Base-by-base conservation (phyloP, 2,329 filamentous ascomycete species). In the Hypoxylon sp. region DNA sequence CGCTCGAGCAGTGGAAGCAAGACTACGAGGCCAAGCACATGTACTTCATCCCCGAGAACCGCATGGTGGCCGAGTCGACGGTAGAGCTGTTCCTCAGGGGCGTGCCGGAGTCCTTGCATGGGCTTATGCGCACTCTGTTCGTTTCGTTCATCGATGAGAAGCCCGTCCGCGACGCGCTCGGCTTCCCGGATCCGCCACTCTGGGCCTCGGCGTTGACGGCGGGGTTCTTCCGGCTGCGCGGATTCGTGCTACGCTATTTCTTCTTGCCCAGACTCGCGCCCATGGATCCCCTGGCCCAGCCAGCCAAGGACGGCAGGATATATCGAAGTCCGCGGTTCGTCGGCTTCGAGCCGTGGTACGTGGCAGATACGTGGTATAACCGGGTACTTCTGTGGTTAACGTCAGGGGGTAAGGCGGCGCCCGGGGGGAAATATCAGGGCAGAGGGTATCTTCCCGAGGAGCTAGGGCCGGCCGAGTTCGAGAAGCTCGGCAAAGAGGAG, bases 311-410 rank as follows among this genome's bases (percentile, higher is more conserved):
- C 30, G 71, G 70, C 2, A 55, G 72, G 14, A 43, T 71, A 19
- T 70, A 71, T 19, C 69, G 68, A 16, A 32, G 43, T 9, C 27
- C 60, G 27, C 37, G 29, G 25, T 70, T 46, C 41, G 65, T 71
- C n/a, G 70, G 58, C 14, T 72, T 71, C 53, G 70, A 74, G 65
- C 72, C 72, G 29, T 74, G 72, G 72, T 74, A 74, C 32, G 67
- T 73, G 32, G 66, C 71, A 3, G 56, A 70, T 39, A 71, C 69
- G n/a, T 65, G 65, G 61, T 68, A 62, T n/a, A 71, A 71, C 43
- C 53, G 65, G 14, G 11, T 70, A 1, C 19, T 61, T 11, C 19
- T 71, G 39, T 71, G 69, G 69, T 19, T 70, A 6, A 61, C 54
- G 41, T 65, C 65, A 16, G 67, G 65, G 2, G 62, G 69, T 7